Base-by-base conservation (phyloP, 179 eudicot species). In the Camellia oleifera region DNA sequence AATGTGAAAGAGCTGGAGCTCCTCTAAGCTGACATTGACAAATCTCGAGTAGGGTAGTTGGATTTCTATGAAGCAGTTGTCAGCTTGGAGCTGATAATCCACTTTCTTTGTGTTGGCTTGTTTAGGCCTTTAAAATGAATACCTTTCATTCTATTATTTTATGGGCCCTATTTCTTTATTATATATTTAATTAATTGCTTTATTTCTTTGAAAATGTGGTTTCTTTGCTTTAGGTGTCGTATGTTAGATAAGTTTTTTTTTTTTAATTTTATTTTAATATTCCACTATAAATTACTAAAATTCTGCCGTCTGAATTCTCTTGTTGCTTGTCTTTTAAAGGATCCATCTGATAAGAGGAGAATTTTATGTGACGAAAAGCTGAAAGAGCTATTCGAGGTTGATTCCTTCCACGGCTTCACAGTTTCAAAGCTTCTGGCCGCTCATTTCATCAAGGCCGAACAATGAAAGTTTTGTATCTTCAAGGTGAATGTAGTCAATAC, bases 361-460 rank as follows among this genome's bases (percentile, higher is more conserved):
- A 88, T 95, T 65, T 26, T 91, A 78, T 90, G 97, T 12, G 98
- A 95, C 32, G 95, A 90, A 84, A 95, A 93, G 92, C 89, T 95
- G 77, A 92, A 90, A 88, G 98, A 93, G 87, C 94, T 93, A 72
- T 89, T 95, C 72, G 84, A 90, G 77, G 90, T 92, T 2, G 95
- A 93, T 78, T 79, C 90, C 42, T 95, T 95, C 84, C 66, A 72
- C 62, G 93, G 97, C 75, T 90, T 93, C 84, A 78, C 87, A 0
- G 92, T 95, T 80, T 81, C 97, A 2, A 92, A 92, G 69, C 91
- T 89, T 61, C 84, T 95, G 10, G 72, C 88, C 3, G 78, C 83
- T 14, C 98, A 95, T 87, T 84, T 95, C 76, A 72, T 91, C 75
- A 90, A 91, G 85, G 57, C 82, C n/a, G 88, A 89, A 72, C 82